These are phyloP conservation scores for Hamamelis virginiana DNA, from an alignment of 164 flowering plant genomes.

Conservation along the genomic window DNA sequence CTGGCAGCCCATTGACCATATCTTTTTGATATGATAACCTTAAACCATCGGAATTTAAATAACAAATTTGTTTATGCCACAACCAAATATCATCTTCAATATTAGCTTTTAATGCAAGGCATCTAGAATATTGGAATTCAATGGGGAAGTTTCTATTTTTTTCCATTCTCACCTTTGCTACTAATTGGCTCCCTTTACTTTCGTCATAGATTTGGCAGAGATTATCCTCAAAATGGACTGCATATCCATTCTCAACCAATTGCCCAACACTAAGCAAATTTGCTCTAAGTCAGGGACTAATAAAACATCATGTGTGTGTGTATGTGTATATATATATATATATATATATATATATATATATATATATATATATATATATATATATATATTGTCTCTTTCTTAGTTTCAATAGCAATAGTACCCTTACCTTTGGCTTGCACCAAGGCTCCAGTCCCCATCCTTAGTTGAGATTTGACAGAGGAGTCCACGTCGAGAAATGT, in stretches of 20 bases:
- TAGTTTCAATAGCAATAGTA: too few relatives aligned
- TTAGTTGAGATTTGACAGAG: background rate
- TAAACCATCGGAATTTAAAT: too few relatives aligned
- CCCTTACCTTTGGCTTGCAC: background rate
- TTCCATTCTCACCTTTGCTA: background rate
- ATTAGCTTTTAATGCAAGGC: background rate
- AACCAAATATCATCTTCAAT: conserved; percentile 4
- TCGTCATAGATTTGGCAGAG: background rate
- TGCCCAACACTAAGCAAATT: conserved; percentile 5
- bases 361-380: background rate
- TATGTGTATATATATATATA: too few relatives aligned
- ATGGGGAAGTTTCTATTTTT: background rate
- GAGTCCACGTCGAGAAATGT: background rate
- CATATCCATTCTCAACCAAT: too few relatives aligned
- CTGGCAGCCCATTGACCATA: too few relatives aligned
- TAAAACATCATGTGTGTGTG: conserved; percentile 6
- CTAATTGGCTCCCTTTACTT: background rate
- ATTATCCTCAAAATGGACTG: background rate
- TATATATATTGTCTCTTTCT: too few relatives aligned
- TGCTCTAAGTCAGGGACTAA: background rate
- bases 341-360: background rate
- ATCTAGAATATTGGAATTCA: background rate
- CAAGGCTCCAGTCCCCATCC: background rate
- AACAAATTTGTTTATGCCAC: too few relatives aligned
- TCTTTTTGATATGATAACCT: too few relatives aligned